A percentile compares a stretch with the other conserved stretches of the same genome.
Evolutionary conservation across 2,329 filamentous ascomycete species (phyloP).

Genomic region (Scorias spongiosa): DNA sequence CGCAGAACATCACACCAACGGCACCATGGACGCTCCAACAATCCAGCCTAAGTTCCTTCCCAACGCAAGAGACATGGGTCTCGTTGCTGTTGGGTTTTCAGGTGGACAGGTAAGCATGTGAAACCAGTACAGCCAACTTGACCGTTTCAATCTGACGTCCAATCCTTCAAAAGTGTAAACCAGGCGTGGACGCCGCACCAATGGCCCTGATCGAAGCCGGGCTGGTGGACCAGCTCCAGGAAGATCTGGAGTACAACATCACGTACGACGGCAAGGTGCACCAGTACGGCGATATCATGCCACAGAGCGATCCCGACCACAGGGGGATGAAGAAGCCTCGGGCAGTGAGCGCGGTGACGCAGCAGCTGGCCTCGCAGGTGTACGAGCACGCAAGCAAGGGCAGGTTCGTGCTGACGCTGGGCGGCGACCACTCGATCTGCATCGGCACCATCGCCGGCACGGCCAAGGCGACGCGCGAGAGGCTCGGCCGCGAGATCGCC

Average conservation of each 20-base stretch:
- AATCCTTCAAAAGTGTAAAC: slow-evolving; percentile 53
- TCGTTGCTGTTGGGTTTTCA: slow-evolving; percentile 92
- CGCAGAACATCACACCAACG: not conserved
- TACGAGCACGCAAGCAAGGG: slow-evolving; percentile 74
- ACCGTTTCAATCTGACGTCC: slow-evolving; percentile 1
- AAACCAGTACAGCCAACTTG: not conserved
- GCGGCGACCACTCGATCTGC: slow-evolving; percentile 91
- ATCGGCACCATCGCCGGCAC: slow-evolving; percentile 85
- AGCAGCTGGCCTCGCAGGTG: slow-evolving; percentile 65
- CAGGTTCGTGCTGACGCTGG: slow-evolving; percentile 79
- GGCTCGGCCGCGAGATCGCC: slow-evolving; percentile 67
- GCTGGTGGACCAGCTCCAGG: slow-evolving; percentile 64
- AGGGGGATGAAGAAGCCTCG: slow-evolving; percentile 90
- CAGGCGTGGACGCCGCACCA: slow-evolving; percentile 81
- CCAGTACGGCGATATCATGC: slow-evolving; percentile 62
- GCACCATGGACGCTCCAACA: slow-evolving; percentile 34
- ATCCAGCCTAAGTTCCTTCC: slow-evolving; percentile 62
- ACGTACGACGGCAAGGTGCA: slow-evolving; percentile 73
- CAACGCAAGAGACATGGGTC: slow-evolving; percentile 63
- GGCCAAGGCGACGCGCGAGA: slow-evolving; percentile 71
- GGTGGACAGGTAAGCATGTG: slow-evolving; percentile 62
- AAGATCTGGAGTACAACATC: slow-evolving; percentile 79
- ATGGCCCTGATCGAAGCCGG: slow-evolving; percentile 78
- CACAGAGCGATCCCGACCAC: slow-evolving; percentile 58
- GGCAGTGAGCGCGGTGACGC: slow-evolving; percentile 71